Base-by-base conservation (phyloP, 495 filamentous ascomycete species). In the Staphylotrichum longicolle region DNA sequence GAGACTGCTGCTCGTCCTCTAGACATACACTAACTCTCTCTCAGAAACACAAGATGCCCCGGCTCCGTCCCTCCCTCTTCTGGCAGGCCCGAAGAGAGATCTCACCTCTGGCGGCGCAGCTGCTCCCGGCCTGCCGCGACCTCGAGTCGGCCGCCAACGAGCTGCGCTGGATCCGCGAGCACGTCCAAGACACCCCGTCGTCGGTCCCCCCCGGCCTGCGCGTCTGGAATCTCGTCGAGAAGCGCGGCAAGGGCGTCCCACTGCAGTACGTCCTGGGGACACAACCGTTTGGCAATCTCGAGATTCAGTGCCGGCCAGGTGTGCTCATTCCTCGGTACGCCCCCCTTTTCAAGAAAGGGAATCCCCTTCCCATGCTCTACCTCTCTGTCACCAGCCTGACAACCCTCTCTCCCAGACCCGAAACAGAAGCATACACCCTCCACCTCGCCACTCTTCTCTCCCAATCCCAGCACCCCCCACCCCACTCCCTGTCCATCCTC, bases 251-350 rank as follows among this genome's bases (percentile, higher is more conserved):
- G 34, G 92, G 92, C 2, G 75, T 82, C 42, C 94, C 94, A 0
- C 76, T 98, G 7, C 94, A 98, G 69, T 98, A 97, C 68, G 82
- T 97, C 10, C 78, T 98, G 4, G 92, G 92, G 0, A 85, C 85
- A 14, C 93, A 98, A 68, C 93, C 89, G 11, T 97, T 98, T 69
- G 93, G 92, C 0, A 77, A 86, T 3, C 72, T 96, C 11, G 86
- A 93, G 45, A 89, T 98, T n/a, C 74, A 80, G 44, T 96, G 91
- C 65, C 73, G 75, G 41, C 81, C 76, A 12, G 89, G 89, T 0
- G 92, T 96, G 1, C 72, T 98, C 48, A 96, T 98, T 63, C 93
- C 93, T 35, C 80, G 93, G 85, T 91, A 40, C 1, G 72, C 46
- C 14, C 44, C 20, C 7, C 57, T 5, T 8, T 2, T 27, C 20